These are phyloP conservation scores for Sphenostylis stenocarpa DNA, from an alignment of 306 rosid species.

Conservation along the genomic window DNA sequence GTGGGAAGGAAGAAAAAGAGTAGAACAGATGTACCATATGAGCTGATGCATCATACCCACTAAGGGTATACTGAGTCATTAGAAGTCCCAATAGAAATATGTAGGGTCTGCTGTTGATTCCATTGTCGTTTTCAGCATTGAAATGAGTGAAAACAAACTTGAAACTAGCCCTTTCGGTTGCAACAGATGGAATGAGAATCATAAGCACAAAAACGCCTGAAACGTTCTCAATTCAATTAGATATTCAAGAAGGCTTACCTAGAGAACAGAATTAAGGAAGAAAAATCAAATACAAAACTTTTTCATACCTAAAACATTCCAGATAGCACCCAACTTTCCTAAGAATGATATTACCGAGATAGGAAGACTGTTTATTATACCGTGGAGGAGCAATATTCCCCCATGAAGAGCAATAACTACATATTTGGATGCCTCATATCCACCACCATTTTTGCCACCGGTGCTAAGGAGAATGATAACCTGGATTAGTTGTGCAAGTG, in stretches of 20 bases:
- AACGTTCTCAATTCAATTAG: slow-evolving; percentile 22
- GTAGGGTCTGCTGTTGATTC: slow-evolving; percentile 64
- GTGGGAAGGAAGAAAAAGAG: background rate
- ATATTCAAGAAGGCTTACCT: slow-evolving; percentile 5
- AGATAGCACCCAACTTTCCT: slow-evolving; percentile 77
- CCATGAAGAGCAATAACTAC: slow-evolving; percentile 70
- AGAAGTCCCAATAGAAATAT: slow-evolving; percentile 89
- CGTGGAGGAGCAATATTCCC: slow-evolving; percentile 74
- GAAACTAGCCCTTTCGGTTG: slow-evolving; percentile 81
- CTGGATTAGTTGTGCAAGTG: slow-evolving; percentile 79
- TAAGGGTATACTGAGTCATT: slow-evolving; percentile 91
- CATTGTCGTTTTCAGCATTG: slow-evolving; percentile 81
- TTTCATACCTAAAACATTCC: slow-evolving; percentile 74
- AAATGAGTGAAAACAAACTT: slow-evolving; percentile 90
- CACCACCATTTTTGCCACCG: slow-evolving; percentile 83
- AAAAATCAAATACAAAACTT: slow-evolving; percentile 13
- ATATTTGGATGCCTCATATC: slow-evolving; percentile 77
- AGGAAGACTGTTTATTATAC: slow-evolving; percentile 74
- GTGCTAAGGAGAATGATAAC: slow-evolving; percentile 90
- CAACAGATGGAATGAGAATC: slow-evolving; percentile 74
- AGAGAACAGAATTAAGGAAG: background rate
- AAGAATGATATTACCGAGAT: slow-evolving; percentile 73
- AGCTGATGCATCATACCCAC: slow-evolving; percentile 97
- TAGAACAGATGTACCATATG: slow-evolving; percentile 69
- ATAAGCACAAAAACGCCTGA: slow-evolving; percentile 90